These are phyloP conservation scores for Suaeda aralocaspica DNA, from an alignment of 148 eudicot species.

Conservation along the genomic window DNA sequence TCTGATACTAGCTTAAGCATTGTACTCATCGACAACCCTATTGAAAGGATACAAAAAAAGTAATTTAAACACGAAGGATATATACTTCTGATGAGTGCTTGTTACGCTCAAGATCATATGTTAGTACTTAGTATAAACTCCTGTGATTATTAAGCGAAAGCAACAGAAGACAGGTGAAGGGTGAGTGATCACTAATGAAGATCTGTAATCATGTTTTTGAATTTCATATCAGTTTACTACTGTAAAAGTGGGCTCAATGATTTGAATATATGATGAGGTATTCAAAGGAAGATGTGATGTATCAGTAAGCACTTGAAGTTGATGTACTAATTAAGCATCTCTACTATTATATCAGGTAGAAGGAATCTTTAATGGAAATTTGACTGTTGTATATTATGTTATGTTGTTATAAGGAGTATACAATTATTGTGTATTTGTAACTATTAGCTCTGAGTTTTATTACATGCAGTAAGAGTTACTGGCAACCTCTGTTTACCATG, in stretches of 20 bases:
- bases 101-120: background rate
- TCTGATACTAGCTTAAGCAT: background rate
- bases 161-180: background rate
- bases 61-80: background rate
- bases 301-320: slow-evolving; percentile 11
- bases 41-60: background rate
- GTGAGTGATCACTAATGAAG: background rate
- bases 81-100: background rate
- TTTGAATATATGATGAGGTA: background rate
- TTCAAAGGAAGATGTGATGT: slow-evolving; percentile 14
- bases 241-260: background rate
- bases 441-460: background rate
- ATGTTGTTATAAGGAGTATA: too few relatives aligned
- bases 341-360: background rate
- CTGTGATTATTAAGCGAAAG: background rate
- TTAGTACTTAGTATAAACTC: too few relatives aligned
- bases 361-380: slow-evolving; percentile 8
- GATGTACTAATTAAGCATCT: background rate
- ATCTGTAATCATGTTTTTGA: background rate
- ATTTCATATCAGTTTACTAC: background rate
- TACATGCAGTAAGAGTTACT: background rate
- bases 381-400: background rate
- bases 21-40: background rate
- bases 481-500: background rate
- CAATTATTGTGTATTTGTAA: too few relatives aligned